A percentile compares a stretch with the other conserved stretches of the same genome.
phyloP scores from a whole-genome alignment of 169 alveolate genomes.

The Plasmodium sp. region DNA sequence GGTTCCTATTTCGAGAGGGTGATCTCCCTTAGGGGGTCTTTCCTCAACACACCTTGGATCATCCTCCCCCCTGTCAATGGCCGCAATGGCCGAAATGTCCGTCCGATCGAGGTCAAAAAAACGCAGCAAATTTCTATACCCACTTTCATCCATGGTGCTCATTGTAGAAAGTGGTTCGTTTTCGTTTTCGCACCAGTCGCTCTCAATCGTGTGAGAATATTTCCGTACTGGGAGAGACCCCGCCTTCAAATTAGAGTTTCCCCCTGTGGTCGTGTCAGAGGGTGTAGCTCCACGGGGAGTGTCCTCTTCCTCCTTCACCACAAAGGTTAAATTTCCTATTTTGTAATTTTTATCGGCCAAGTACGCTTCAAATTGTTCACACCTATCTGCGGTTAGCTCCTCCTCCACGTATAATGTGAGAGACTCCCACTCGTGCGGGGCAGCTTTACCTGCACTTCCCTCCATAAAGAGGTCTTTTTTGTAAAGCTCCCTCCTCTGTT shows the following conservation, averaged over 20 bases:
- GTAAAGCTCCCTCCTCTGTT: conserved; percentile 5
- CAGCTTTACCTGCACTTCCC: not conserved
- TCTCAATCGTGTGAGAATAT: conserved; percentile 21
- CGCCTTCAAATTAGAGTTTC: not conserved
- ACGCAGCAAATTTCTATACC: conserved; percentile 37
- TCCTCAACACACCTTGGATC: not conserved
- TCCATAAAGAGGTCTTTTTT: not conserved
- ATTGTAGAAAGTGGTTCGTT: not conserved
- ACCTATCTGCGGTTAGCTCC: not conserved
- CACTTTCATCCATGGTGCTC: conserved; percentile 49
- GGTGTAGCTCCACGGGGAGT: not conserved
- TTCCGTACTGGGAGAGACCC: not conserved
- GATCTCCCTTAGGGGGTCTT: not conserved
- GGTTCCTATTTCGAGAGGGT: not conserved
- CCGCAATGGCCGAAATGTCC: not conserved
- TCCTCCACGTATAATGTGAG: conserved; percentile 40
- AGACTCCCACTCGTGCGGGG: not conserved
- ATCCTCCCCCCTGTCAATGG: not conserved
- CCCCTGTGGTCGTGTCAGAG: conserved; percentile 14
- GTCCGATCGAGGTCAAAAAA: conserved; percentile 48
- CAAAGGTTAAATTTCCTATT: conserved; percentile 33
- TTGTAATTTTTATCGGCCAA: conserved; percentile 26
- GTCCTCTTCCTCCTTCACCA: conserved; percentile 22
- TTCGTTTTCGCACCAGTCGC: conserved; percentile 12
- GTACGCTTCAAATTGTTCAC: conserved; percentile 6